phyloP scores from a whole-genome alignment of 768 basidiomycete genomes.

The Coprinellus aureogranulatus region DNA sequence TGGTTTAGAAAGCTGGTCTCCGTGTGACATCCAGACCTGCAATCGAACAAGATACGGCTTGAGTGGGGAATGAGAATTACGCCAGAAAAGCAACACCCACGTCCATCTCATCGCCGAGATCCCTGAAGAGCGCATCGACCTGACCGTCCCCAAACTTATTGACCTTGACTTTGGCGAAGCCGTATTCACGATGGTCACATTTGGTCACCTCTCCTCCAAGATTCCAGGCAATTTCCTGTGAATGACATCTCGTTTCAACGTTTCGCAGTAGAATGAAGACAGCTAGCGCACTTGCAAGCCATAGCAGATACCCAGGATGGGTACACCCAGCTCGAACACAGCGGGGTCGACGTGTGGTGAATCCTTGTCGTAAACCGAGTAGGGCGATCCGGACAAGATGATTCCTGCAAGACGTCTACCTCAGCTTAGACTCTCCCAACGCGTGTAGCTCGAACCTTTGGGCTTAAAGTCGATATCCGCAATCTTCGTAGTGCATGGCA shows the following conservation, averaged over 20 bases:
- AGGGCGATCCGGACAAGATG: conserved; percentile 96
- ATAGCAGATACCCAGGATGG: conserved; percentile 96
- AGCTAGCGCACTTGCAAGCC: conserved; percentile 74
- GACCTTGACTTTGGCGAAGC: conserved; percentile 80
- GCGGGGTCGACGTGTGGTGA: conserved; percentile 93
- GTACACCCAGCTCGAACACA: conserved; percentile 84
- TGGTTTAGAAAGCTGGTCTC: conserved; percentile 82
- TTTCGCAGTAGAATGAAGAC: not conserved
- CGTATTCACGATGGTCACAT: conserved; percentile 93
- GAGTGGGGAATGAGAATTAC: not conserved
- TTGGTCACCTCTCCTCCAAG: conserved; percentile 80
- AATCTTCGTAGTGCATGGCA: conserved; percentile 93
- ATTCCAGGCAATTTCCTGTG: conserved; percentile 89
- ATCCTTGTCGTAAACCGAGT: conserved; percentile 92
- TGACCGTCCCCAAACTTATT: conserved; percentile 53
- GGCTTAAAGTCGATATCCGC: conserved; percentile 89
- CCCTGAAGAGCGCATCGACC: conserved; percentile 78
- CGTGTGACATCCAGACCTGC: conserved; percentile 99
- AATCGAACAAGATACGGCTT: conserved; percentile 4
- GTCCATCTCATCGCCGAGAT: conserved; percentile 86
- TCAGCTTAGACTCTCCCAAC: not conserved
- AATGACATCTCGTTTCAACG: not conserved
- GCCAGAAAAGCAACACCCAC: conserved; percentile 36
- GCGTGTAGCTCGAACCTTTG: conserved; percentile 57
- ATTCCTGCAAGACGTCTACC: conserved; percentile 53